Evolutionary conservation across 2,329 filamentous ascomycete genomes (phyloP).

Genomic region (Neonectria coccinea): DNA sequence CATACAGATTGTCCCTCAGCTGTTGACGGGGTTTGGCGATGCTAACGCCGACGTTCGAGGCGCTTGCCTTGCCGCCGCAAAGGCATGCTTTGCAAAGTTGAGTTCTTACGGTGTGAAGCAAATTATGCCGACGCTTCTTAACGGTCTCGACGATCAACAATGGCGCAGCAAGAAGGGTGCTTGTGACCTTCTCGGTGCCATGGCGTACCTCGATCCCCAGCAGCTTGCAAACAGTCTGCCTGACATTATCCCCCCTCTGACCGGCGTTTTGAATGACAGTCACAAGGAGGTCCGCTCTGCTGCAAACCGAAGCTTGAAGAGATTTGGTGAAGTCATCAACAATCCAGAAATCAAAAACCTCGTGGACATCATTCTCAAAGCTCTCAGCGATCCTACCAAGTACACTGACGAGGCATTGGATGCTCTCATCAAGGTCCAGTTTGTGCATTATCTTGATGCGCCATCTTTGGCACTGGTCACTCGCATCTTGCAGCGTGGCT

Average conservation of each 20-base stretch:
- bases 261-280: slow-evolving; percentile 93
- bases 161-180: slow-evolving; percentile 99
- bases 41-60: slow-evolving; percentile 89
- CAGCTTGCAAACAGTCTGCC: slow-evolving; percentile 92
- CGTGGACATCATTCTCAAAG: slow-evolving; percentile 92
- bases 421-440: slow-evolving; percentile 95
- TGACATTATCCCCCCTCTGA: slow-evolving; percentile 96
- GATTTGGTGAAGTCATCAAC: slow-evolving; percentile 97
- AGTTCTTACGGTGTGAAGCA: slow-evolving; percentile 97
- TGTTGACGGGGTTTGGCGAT: slow-evolving; percentile 91
- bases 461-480: slow-evolving; percentile 95
- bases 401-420: slow-evolving; percentile 96
- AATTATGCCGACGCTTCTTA: slow-evolving; percentile 89
- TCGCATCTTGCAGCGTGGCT: slow-evolving; percentile 91
- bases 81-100: slow-evolving; percentile 91
- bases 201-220: slow-evolving; percentile 97
- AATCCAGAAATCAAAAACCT: slow-evolving; percentile 97
- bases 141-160: slow-evolving; percentile 92
- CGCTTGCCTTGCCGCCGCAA: slow-evolving; percentile 90
- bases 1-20: slow-evolving; percentile 92
- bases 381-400: slow-evolving; percentile 95
- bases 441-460: slow-evolving; percentile 97
- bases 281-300: slow-evolving; percentile 96
- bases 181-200: slow-evolving; percentile 94
- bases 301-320: slow-evolving; percentile 95